These are phyloP conservation scores for Clavariopsis aquatica DNA, from an alignment of 495 filamentous ascomycete genomes.

Conservation along the genomic window DNA sequence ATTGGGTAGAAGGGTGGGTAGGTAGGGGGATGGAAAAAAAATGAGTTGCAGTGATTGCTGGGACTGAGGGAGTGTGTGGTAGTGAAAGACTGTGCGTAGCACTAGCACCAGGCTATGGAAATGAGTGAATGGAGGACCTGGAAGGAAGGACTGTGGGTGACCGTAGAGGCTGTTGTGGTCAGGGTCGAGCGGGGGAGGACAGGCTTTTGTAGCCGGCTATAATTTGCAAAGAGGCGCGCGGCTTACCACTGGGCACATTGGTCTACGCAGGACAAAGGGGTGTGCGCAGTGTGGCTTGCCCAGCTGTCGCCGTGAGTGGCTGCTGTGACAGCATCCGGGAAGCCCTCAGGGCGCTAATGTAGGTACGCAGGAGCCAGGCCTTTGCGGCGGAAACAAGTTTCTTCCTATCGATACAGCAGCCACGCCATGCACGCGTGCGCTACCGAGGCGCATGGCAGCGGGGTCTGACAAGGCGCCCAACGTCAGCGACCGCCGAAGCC, in stretches of 20 bases:
- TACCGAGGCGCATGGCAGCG: neutral
- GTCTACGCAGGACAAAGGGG: neutral
- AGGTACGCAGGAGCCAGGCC: neutral
- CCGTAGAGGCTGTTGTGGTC: neutral
- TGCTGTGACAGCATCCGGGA: neutral
- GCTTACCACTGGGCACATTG: neutral
- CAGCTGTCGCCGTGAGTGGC: neutral
- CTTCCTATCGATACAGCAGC: neutral
- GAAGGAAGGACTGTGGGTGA: conserved; percentile 3
- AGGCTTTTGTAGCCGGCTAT: conserved; percentile 1
- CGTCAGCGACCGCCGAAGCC: neutral
- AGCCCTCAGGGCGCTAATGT: neutral
- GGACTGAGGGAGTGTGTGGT: neutral
- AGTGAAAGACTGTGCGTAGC: neutral
- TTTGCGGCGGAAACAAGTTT: conserved; percentile 3
- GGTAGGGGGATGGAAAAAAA: neutral
- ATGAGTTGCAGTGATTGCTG: neutral
- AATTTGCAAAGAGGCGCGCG: neutral
- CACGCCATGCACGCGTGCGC: neutral
- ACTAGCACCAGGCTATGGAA: neutral
- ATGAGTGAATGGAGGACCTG: neutral
- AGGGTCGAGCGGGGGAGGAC: neutral
- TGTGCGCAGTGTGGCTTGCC: conserved; percentile 1
- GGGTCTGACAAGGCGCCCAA: neutral
- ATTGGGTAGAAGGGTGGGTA: neutral